Conservation (phyloP, 2,329 filamentous ascomycete species). For the Neocucurbitaria cava region DNA sequence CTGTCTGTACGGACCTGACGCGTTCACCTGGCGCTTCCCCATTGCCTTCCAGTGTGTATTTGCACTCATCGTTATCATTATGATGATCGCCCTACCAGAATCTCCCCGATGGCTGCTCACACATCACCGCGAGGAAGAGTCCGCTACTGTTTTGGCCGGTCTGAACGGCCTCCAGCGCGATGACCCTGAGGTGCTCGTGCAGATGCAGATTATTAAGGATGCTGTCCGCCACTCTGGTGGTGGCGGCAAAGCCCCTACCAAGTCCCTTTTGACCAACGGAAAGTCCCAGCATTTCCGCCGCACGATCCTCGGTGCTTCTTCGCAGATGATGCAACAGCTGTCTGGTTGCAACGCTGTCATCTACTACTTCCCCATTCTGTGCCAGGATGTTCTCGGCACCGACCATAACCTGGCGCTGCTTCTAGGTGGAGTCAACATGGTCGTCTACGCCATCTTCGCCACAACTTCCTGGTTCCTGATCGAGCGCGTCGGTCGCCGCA, state of each 20-base stretch:
- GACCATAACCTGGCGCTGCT: slow-evolving; percentile 53
- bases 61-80: slow-evolving; percentile 42
- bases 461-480: slow-evolving; percentile 69
- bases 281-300: slow-evolving; percentile 70
- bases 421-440: slow-evolving; percentile 61
- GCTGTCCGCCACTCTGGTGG: slow-evolving; percentile 47
- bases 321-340: slow-evolving; percentile 67
- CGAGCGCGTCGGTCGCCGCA: slow-evolving; percentile 64
- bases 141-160: slow-evolving; percentile 56
- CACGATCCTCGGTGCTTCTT: slow-evolving; percentile 65
- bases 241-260: slow-evolving; percentile 44
- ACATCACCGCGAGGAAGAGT: slow-evolving; percentile 54
- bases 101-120: slow-evolving; percentile 43
- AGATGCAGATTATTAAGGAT: slow-evolving; percentile 70
- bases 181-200: slow-evolving; percentile 61
- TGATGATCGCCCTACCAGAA: slow-evolving; percentile 47
- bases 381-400: slow-evolving; percentile 60
- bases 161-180: slow-evolving; percentile 57
- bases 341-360: slow-evolving; percentile 52
- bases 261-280: slow-evolving; percentile 64
- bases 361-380: slow-evolving; percentile 54
- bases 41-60: slow-evolving; percentile 61
- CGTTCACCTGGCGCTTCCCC: slow-evolving; percentile 57
- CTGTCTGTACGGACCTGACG: slow-evolving; percentile 38
- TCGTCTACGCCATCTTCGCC: slow-evolving; percentile 63